phyloP scores from a whole-genome alignment of 495 filamentous ascomycete species.

The Chlorociboria aeruginascens region DNA sequence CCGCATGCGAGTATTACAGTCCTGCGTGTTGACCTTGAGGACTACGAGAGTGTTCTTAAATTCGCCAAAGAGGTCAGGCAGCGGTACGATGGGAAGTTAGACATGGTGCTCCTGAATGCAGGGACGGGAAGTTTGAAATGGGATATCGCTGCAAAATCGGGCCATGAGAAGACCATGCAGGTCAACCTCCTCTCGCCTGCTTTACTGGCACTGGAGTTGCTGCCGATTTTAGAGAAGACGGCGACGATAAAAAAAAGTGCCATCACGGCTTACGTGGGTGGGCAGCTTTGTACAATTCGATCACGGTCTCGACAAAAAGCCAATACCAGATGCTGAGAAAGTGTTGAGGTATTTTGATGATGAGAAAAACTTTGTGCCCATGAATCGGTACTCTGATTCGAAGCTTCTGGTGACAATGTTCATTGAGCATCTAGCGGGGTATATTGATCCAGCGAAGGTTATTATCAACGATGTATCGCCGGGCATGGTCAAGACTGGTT shows the following conservation, averaged over 20 bases:
- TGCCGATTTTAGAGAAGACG: constrained; percentile 22
- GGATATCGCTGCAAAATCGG: constrained; percentile 16
- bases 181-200: constrained; percentile 27
- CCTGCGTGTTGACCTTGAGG: constrained; percentile 18
- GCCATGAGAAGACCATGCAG: constrained; percentile 23
- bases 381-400: constrained; percentile 20
- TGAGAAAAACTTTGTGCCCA: constrained; percentile 10
- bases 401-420: no score
- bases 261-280: constrained; percentile 23
- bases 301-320: constrained; percentile 7
- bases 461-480: constrained; percentile 22
- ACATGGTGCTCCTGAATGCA: constrained; percentile 26
- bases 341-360: constrained; percentile 22
- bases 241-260: constrained; percentile 12
- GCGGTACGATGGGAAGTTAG: constrained; percentile 13
- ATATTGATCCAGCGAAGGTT: constrained; percentile 14
- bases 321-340: constrained; percentile 5
- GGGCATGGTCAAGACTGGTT: constrained; percentile 14
- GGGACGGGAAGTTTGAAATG: constrained; percentile 18
- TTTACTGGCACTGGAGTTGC: constrained; percentile 21
- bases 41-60: constrained; percentile 18
- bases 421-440: constrained; percentile 20
- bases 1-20: constrained; percentile 15
- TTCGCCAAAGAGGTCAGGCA: constrained; percentile 17
- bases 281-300: constrained; percentile 21